phyloP scores from a whole-genome alignment of 352 stramenopile species.

The Phytophthora pinifolia region DNA sequence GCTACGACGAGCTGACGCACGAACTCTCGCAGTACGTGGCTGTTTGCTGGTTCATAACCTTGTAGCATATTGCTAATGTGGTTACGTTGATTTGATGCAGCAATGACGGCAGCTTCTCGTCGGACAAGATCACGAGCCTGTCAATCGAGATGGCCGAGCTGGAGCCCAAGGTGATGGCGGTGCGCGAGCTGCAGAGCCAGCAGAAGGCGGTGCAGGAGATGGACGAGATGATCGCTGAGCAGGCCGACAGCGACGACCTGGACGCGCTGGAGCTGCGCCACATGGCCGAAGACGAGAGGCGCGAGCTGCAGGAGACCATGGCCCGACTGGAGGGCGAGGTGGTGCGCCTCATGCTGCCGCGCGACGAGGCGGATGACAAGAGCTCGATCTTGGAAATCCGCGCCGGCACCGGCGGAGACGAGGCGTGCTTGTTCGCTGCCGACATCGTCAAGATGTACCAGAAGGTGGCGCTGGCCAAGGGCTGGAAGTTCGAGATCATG shows the following conservation, averaged over 20 bases:
- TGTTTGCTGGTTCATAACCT: constrained; percentile 1
- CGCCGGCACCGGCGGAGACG: constrained; percentile 94
- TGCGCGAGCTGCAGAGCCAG: constrained; percentile 86
- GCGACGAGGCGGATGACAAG: constrained; percentile 91
- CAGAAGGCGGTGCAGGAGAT: constrained; percentile 89
- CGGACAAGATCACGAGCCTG: constrained; percentile 74
- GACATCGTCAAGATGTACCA: constrained; percentile 95
- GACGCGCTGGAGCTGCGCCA: constrained; percentile 67
- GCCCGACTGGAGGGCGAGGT: constrained; percentile 60
- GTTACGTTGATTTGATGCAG: constrained; percentile 27
- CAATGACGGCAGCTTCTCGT: constrained; percentile 74
- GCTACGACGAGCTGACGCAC: constrained; percentile 64
- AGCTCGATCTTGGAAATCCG: constrained; percentile 98
- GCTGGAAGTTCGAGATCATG: constrained; percentile 92
- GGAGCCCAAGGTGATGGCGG: constrained; percentile 67
- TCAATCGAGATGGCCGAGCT: constrained; percentile 86
- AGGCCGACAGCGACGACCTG: constrained; percentile 41
- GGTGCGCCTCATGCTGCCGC: constrained; percentile 76
- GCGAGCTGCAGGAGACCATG: constrained; percentile 54
- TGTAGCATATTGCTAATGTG: constrained; percentile 6
- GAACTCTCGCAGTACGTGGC: constrained; percentile 61
- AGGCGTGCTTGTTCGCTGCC: constrained; percentile 96
- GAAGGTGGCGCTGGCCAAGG: constrained; percentile 78
- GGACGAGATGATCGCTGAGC: constrained; percentile 82
- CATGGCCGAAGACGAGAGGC: constrained; percentile 77